A percentile compares a stretch with the other conserved stretches of the same genome.
These are phyloP conservation scores for Metschnikowia anglica DNA, from an alignment of 805 yeast species.

Conservation along the genomic window DNA sequence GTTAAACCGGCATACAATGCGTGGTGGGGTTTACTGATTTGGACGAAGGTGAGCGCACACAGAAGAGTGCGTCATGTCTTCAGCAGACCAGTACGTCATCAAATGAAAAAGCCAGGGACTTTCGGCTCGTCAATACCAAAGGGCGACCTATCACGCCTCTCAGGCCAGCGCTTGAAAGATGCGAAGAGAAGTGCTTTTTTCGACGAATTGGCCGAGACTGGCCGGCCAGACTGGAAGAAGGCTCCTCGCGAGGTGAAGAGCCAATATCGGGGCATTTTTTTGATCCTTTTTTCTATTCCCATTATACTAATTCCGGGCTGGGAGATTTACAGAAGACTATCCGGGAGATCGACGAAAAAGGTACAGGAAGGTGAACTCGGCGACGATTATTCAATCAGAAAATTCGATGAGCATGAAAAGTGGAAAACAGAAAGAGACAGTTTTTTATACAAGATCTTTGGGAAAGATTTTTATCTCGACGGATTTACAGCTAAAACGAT, in stretches of 20 bases:
- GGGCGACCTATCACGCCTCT: constrained; percentile 9
- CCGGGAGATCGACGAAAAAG: constrained; percentile 41
- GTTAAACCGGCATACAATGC: no score
- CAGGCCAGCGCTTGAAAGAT: constrained; percentile 7
- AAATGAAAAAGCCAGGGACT: constrained; percentile 16
- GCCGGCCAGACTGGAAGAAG: constrained; percentile 44
- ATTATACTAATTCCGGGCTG: constrained; percentile 32
- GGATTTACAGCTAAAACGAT: constrained; percentile 46
- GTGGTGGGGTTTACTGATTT: no score
- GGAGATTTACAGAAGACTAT: constrained; percentile 37
- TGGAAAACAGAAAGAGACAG: constrained; percentile 41
- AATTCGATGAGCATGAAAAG: constrained; percentile 40
- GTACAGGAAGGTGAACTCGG: constrained; percentile 41
- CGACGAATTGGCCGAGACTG: constrained; percentile 38
- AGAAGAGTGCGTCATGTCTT: no score
- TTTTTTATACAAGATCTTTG: constrained; percentile 39
- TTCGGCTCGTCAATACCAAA: constrained; percentile 9
- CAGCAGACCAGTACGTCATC: not conserved
- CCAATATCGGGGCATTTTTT: constrained; percentile 38
- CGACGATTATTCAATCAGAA: constrained; percentile 33
- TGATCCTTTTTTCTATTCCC: constrained; percentile 41
- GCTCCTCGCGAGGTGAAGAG: constrained; percentile 40
- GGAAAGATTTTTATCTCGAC: constrained; percentile 42
- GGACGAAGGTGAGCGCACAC: no score
- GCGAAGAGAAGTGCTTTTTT: constrained; percentile 33